Conservation (phyloP, 1,139 yeast genomes). For the Debaryomyces psychrophilus region DNA sequence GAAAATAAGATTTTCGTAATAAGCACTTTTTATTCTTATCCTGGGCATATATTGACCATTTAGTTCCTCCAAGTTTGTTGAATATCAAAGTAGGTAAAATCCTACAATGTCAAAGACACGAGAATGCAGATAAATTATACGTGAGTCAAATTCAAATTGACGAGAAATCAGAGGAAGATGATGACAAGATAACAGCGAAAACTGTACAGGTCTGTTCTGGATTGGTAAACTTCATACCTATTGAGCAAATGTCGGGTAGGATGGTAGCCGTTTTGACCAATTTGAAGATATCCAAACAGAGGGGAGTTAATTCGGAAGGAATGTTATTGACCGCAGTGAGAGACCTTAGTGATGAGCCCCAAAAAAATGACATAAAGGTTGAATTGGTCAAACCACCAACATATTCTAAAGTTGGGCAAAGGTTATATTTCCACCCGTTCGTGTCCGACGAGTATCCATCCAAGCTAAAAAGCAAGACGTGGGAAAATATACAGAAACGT, state of each 20-base stretch:
- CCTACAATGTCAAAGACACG: slow-evolving; percentile 45
- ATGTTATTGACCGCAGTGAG: slow-evolving; percentile 58
- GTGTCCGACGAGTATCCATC: slow-evolving; percentile 22
- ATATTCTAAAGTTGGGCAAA: slow-evolving; percentile 31
- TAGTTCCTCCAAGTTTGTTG: slow-evolving; percentile 28
- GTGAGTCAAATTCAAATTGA: slow-evolving; percentile 49
- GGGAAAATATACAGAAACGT: slow-evolving; percentile 34
- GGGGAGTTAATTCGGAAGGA: slow-evolving; percentile 63
- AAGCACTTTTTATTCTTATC: not conserved
- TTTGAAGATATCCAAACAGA: slow-evolving; percentile 88
- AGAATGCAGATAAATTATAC: slow-evolving; percentile 56
- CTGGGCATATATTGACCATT: slow-evolving; percentile 4
- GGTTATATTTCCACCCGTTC: slow-evolving; percentile 31
- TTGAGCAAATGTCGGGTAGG: slow-evolving; percentile 83
- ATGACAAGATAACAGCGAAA: slow-evolving; percentile 12
- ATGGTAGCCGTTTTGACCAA: slow-evolving; percentile 83
- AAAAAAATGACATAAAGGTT: slow-evolving; percentile 20
- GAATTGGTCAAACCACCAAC: slow-evolving; percentile 44
- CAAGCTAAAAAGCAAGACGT: slow-evolving; percentile 36
- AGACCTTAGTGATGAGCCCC: slow-evolving; percentile 10
- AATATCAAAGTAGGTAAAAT: slow-evolving; percentile 50
- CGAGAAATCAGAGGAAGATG: slow-evolving; percentile 11
- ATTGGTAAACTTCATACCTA: slow-evolving; percentile 72
- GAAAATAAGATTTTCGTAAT: not conserved
- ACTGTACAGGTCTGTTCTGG: slow-evolving; percentile 59